phyloP scores from a whole-genome alignment of 352 stramenopile species.

The Thalassiosira hispida region DNA sequence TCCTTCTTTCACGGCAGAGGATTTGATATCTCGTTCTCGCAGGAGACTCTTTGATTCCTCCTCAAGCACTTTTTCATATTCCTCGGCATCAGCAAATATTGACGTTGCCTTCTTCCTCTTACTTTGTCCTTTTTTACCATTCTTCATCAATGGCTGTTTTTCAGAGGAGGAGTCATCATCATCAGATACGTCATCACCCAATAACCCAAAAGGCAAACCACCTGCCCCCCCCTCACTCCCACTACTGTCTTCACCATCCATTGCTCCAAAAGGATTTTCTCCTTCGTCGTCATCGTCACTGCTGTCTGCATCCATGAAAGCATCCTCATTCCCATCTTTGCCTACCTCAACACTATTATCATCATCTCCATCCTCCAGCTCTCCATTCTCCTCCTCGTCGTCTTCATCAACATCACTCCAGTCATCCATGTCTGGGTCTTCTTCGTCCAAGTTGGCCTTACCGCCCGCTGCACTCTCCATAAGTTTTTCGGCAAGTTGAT shows the following conservation, averaged over 20 bases:
- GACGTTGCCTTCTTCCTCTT: slow-evolving; percentile 48
- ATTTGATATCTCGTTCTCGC: not conserved
- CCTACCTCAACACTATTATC: slow-evolving; percentile 43
- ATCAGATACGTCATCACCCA: slow-evolving; percentile 12
- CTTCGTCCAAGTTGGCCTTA: slow-evolving; percentile 78
- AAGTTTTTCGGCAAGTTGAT: slow-evolving; percentile 73
- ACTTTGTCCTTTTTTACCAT: slow-evolving; percentile 23
- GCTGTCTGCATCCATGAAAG: slow-evolving; percentile 61
- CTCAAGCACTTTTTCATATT: slow-evolving; percentile 74
- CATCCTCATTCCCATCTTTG: slow-evolving; percentile 51
- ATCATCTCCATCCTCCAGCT: slow-evolving; percentile 24
- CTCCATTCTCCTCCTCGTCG: slow-evolving; percentile 35
- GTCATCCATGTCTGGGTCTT: slow-evolving; percentile 81
- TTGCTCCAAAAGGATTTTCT: slow-evolving; percentile 11
- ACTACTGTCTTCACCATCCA: slow-evolving; percentile 22
- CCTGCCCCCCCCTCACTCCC: slow-evolving; percentile 36
- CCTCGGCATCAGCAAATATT: slow-evolving; percentile 72
- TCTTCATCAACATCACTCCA: slow-evolving; percentile 76
- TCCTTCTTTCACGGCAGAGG: slow-evolving; percentile 6
- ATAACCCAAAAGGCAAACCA: slow-evolving; percentile 26
- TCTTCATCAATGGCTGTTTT: slow-evolving; percentile 9
- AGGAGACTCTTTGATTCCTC: slow-evolving; percentile 18
- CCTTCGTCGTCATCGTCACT: slow-evolving; percentile 52
- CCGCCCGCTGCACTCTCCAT: slow-evolving; percentile 78
- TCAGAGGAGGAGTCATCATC: slow-evolving; percentile 28